Conservation (phyloP, 768 basidiomycete species). For the Epithele typhae region DNA sequence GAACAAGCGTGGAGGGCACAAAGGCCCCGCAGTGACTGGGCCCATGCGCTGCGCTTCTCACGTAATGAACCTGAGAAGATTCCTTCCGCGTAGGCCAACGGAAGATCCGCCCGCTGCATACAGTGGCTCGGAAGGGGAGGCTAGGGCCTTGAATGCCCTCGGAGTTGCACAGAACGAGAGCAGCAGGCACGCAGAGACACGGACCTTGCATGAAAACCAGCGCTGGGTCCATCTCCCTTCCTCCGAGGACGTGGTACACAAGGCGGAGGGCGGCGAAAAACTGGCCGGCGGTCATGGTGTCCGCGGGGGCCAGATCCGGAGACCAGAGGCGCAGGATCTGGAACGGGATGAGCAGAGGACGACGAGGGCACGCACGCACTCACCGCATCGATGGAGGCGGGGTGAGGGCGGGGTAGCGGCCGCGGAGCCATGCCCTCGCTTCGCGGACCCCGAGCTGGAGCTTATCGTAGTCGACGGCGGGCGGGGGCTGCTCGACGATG, state of each 20-base stretch:
- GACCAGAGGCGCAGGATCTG: constrained; percentile 67
- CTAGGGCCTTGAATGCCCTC: too few species aligned
- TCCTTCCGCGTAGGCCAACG: neutral
- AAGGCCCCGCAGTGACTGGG: neutral
- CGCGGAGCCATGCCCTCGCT: constrained; percentile 70
- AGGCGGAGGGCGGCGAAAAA: constrained; percentile 75
- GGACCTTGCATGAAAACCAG: constrained; percentile 76
- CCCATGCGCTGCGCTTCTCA: too few species aligned
- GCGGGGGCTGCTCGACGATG: constrained; percentile 20
- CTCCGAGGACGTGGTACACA: constrained; percentile 53
- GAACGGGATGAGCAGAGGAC: neutral
- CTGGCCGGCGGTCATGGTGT: constrained; percentile 60
- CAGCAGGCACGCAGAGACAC: constrained; percentile 18
- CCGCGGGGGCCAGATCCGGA: constrained; percentile 47
- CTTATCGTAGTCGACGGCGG: constrained; percentile 43
- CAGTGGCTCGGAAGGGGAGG: too few species aligned
- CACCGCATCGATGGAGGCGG: constrained; percentile 56
- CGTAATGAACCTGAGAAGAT: too few species aligned
- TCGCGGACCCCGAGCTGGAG: constrained; percentile 57
- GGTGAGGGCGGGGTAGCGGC: constrained; percentile 55
- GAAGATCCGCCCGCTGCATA: too few species aligned
- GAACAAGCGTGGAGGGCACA: neutral
- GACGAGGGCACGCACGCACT: constrained; percentile 19
- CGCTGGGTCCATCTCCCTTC: constrained; percentile 56
- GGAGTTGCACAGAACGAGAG: too few species aligned